These are phyloP conservation scores for Diplodia seriata DNA, from an alignment of 2,329 filamentous ascomycete genomes.

Conservation along the genomic window DNA sequence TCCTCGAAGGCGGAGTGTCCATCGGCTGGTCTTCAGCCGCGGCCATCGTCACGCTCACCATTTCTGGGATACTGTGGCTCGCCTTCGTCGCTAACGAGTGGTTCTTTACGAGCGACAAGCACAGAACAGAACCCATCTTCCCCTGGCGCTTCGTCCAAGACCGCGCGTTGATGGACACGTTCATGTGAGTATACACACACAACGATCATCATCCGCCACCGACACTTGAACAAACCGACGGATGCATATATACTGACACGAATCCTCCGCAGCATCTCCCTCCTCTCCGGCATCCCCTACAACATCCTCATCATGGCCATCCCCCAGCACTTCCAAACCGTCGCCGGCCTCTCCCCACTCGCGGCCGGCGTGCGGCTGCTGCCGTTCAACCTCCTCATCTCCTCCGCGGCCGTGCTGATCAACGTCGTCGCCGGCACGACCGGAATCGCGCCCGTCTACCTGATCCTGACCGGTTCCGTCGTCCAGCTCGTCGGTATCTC, in stretches of 20 bases:
- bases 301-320: conserved; percentile 33
- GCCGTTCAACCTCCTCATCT: conserved; percentile 32
- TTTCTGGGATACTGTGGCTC: conserved; percentile 22
- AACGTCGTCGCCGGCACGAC: conserved; percentile 21
- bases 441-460: conserved; percentile 4
- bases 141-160: conserved; percentile 24
- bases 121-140: conserved; percentile 27
- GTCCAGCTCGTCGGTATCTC: conserved; percentile 22
- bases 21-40: conserved; percentile 30
- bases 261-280: conserved; percentile 22
- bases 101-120: conserved; percentile 1
- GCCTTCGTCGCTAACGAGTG: conserved; percentile 29
- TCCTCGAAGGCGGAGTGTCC: conserved; percentile 34
- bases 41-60: conserved; percentile 30
- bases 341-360: neutral
- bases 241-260: too few species aligned
- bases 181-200: conserved; percentile 25
- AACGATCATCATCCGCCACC: too few species aligned
- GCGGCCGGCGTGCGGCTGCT: conserved; percentile 26
- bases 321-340: conserved; percentile 34
- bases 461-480: conserved; percentile 15
- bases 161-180: conserved; percentile 30
- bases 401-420: conserved; percentile 11
- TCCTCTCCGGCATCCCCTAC: conserved; percentile 31
- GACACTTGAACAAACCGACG: neutral